Percentiles rank a stretch among this genome's conserved stretches.
Evolutionary conservation across 768 basidiomycete genomes (phyloP).

Genomic region (Amanita muscaria): DNA sequence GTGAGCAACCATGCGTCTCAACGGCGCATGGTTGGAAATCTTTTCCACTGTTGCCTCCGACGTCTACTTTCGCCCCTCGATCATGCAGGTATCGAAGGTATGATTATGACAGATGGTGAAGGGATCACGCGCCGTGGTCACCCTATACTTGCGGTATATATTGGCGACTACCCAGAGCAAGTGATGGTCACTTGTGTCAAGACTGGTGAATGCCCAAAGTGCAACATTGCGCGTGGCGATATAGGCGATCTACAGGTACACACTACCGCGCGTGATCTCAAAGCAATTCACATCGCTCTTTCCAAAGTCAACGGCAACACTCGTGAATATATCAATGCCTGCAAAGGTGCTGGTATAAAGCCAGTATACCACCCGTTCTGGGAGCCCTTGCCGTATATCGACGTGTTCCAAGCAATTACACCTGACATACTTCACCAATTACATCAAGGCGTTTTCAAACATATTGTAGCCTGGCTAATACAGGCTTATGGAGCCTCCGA

Average conservation of each 20-base stretch:
- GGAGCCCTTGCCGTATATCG: constrained; percentile 26
- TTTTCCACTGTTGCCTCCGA: background rate
- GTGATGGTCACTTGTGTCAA: background rate
- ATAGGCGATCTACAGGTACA: background rate
- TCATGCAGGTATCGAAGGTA: background rate
- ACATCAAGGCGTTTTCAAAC: constrained; percentile 38
- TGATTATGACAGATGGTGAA: background rate
- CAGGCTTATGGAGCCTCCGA: constrained; percentile 18
- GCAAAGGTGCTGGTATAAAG: constrained; percentile 16
- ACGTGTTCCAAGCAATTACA: constrained; percentile 33
- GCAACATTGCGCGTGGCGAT: background rate
- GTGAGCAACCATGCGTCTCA: constrained; percentile 20
- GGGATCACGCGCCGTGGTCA: background rate
- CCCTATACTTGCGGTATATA: background rate
- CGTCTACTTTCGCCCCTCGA: background rate
- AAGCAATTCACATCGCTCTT: background rate
- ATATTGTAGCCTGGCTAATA: constrained; percentile 29
- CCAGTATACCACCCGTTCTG: constrained; percentile 30
- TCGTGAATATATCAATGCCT: constrained; percentile 5
- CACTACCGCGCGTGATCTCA: background rate
- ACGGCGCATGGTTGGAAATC: constrained; percentile 11
- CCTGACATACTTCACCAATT: constrained; percentile 43
- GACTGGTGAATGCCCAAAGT: background rate
- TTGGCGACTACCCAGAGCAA: constrained; percentile 5
- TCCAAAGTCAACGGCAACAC: background rate